Percentiles rank a stretch among this genome's conserved stretches.
These are phyloP conservation scores for Ceratocystis albifundus DNA, from an alignment of 2,329 filamentous ascomycete species.

Conservation along the genomic window DNA sequence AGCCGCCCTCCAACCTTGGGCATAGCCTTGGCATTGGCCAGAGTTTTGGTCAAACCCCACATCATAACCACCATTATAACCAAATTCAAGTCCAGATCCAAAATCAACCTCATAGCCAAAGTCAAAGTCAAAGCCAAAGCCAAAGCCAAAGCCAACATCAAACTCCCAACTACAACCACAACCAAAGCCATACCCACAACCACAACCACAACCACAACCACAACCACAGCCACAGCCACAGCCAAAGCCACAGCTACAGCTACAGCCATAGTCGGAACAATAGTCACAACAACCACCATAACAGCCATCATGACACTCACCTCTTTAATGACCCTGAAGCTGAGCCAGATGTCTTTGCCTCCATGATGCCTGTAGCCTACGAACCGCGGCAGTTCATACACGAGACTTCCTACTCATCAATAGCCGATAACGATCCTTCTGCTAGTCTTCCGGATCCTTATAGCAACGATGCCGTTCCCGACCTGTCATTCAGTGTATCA, in stretches of 20 bases:
- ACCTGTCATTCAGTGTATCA: slow-evolving; percentile 34
- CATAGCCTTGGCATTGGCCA: too few species aligned
- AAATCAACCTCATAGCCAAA: neutral
- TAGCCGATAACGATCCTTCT: slow-evolving; percentile 31
- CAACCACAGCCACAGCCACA: too few species aligned
- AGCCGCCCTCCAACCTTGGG: slow-evolving; percentile 9
- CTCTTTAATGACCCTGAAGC: slow-evolving; percentile 18
- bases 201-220: too few species aligned
- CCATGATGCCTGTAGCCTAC: slow-evolving; percentile 42
- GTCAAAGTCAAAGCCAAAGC: too few species aligned
- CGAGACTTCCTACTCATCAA: slow-evolving; percentile 37
- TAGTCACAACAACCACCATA: slow-evolving; percentile 13
- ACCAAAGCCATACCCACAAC: too few species aligned
- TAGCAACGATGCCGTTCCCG: slow-evolving; percentile 35
- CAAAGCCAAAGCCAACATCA: too few species aligned
- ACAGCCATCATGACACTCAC: slow-evolving; percentile 25
- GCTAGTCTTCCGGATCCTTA: slow-evolving; percentile 32
- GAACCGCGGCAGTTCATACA: slow-evolving; percentile 41
- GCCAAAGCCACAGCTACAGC: too few species aligned
- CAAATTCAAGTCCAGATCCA: too few species aligned
- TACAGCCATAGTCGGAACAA: neutral
- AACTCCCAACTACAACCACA: too few species aligned
- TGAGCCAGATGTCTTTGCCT: slow-evolving; percentile 21
- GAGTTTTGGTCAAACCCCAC: too few species aligned
- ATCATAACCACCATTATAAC: too few species aligned